These are phyloP conservation scores for Tolypocladium ophioglossoides DNA, from an alignment of 2,329 filamentous ascomycete species.

Conservation along the genomic window DNA sequence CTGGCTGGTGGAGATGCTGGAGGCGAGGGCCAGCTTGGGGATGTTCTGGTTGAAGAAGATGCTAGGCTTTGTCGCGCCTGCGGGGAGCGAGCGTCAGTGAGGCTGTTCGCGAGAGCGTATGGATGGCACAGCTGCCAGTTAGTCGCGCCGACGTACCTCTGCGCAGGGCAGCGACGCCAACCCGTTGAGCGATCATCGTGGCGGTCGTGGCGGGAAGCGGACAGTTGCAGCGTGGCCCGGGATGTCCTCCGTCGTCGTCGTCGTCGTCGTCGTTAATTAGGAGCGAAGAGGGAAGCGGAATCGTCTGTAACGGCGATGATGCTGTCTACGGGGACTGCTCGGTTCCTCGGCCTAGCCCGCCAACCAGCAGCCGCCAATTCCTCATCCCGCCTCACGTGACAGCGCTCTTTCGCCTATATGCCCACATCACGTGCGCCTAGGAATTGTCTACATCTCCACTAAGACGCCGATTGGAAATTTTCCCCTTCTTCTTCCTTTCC, in stretches of 20 bases:
- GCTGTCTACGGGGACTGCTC: slow-evolving; percentile 17
- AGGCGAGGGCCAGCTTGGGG: slow-evolving; percentile 33
- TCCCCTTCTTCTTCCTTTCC: slow-evolving; percentile 19
- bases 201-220: slow-evolving; percentile 5
- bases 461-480: background rate
- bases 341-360: slow-evolving; percentile 33
- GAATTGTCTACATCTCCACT: background rate
- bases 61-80: slow-evolving; percentile 32
- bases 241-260: background rate
- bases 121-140: background rate
- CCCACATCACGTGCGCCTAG: slow-evolving; percentile 10
- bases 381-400: slow-evolving; percentile 23
- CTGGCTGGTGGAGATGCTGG: slow-evolving; percentile 31
- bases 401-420: slow-evolving; percentile 4
- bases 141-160: slow-evolving; percentile 32
- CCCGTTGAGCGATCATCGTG: slow-evolving; percentile 46
- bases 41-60: slow-evolving; percentile 36
- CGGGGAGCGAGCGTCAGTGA: slow-evolving; percentile 7
- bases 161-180: slow-evolving; percentile 48
- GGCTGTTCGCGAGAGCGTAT: slow-evolving; percentile 6
- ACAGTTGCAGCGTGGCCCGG: background rate
- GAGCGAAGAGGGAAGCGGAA: background rate
- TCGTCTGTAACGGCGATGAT: slow-evolving; percentile 12
- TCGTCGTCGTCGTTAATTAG: slow-evolving; percentile 3
- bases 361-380: slow-evolving; percentile 29